Evolutionary conservation across 2,329 filamentous ascomycete genomes (phyloP), one percentile per base, ranked within the genome.

Genomic region (Didymella segeticola): DNA sequence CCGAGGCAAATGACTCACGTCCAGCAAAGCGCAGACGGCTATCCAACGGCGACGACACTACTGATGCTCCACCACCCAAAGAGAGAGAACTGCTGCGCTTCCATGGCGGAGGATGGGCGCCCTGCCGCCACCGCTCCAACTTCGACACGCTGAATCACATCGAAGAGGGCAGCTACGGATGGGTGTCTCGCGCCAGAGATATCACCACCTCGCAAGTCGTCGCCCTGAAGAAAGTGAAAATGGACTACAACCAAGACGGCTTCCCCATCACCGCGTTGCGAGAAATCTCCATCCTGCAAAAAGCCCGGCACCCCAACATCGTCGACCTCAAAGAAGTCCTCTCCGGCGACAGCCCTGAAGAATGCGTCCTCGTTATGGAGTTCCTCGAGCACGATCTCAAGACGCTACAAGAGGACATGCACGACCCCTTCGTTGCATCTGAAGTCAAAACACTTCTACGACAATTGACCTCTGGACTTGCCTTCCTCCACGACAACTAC

Each of bases 361-460:
- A 88, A 78, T 89, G 97, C 62, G 96, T 91, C 74, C 86, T 99
- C 52, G 95, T 98, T 59, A 93, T 99, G 82, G 93, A 97, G 71
- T 99, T 98, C 76, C 82, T 97, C 67, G 93, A 98, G 79, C 95
- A 99, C 80, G 95, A 99, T 71, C 86, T 99, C 52, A 96, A 96
- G 76, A 90, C 89, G 49, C 84, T 99, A 52, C 89, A 96, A 60
- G 90, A 96, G 75, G 90, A 96, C 71, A 96, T 98, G 91, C 85
- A 89, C 46, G 91, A 97, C 71, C 92, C 93, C 0, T 99, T 99
- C 73, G 83, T 96, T 50, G 89, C 90, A 1, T 96, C 91, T 34
- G 95, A 99, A 75, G 86, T 91, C 70, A 99, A 99, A 76, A 93
- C 91, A 1, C 84, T 99, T 20, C 83, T 98, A 49, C 81, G 87